Percentiles rank a stretch among this genome's conserved stretches.
phyloP scores from a whole-genome alignment of 2,329 filamentous ascomycete species.

The Pseudocercospora musae region DNA sequence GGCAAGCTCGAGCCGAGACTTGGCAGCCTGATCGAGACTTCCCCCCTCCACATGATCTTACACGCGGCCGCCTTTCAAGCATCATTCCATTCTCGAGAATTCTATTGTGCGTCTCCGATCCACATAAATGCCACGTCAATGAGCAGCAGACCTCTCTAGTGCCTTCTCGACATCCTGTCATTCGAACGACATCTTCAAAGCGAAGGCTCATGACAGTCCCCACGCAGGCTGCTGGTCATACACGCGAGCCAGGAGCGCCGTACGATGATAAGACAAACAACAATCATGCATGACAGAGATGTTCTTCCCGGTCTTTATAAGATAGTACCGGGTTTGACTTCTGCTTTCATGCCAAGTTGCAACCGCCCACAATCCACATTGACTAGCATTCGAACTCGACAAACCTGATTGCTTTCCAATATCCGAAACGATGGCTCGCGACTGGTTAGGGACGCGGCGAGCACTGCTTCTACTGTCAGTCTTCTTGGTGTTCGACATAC shows the following conservation, averaged over 20 bases:
- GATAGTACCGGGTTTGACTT: background rate
- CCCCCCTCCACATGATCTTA: no score
- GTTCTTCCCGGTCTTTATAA: background rate
- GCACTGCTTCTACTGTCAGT: background rate
- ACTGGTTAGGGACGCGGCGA: background rate
- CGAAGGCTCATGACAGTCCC: background rate
- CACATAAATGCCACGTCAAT: background rate
- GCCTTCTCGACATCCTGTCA: background rate
- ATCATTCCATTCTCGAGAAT: no score
- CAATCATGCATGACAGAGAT: background rate
- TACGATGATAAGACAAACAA: background rate
- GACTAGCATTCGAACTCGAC: background rate
- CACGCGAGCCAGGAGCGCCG: background rate
- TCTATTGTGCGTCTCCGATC: no score
- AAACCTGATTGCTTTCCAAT: background rate
- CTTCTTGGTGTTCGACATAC: background rate
- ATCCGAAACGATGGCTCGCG: background rate
- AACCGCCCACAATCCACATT: background rate
- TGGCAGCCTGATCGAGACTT: no score
- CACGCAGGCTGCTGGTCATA: background rate
- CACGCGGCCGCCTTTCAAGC: no score
- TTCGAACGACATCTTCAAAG: background rate
- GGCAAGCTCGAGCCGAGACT: no score
- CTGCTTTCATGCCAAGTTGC: background rate
- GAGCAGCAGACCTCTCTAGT: background rate